Evolutionary conservation across 176 grass and related monocot genomes (phyloP).

Genomic region (Canna indica): DNA sequence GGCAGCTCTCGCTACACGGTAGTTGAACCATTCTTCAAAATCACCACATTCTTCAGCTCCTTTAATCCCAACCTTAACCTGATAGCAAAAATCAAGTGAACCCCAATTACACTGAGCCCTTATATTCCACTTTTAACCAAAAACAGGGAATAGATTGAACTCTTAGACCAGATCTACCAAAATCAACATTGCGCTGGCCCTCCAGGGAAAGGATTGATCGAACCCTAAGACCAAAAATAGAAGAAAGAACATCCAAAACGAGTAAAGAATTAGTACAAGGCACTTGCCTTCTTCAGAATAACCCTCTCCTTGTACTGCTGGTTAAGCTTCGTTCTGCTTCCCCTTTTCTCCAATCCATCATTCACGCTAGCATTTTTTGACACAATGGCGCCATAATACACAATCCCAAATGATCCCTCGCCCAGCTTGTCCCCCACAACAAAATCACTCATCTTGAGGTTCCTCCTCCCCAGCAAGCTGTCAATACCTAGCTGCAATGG

Average conservation of each 20-base stretch:
- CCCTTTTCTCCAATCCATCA: constrained; percentile 29
- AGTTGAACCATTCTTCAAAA: constrained; percentile 99
- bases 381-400: constrained; percentile 69
- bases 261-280: not conserved
- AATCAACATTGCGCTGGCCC: too few species aligned
- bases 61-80: constrained; percentile 59
- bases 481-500: constrained; percentile 74
- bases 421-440: constrained; percentile 76
- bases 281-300: constrained; percentile 75
- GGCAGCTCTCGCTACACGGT: constrained; percentile 69
- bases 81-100: constrained; percentile 9
- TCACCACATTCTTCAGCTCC: constrained; percentile 91
- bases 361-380: constrained; percentile 29
- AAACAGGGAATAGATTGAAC: not conserved
- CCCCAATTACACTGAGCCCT: not conserved
- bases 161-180: not conserved
- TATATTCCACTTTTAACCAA: too few species aligned
- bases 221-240: not conserved
- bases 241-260: not conserved
- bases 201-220: not conserved
- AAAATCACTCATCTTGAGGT: constrained; percentile 77
- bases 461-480: constrained; percentile 59
- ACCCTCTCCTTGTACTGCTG: constrained; percentile 83
- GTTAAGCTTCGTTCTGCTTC: constrained; percentile 42
- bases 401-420: constrained; percentile 80